Base-by-base conservation (phyloP, 768 basidiomycete species). In the Calocera cornea region DNA sequence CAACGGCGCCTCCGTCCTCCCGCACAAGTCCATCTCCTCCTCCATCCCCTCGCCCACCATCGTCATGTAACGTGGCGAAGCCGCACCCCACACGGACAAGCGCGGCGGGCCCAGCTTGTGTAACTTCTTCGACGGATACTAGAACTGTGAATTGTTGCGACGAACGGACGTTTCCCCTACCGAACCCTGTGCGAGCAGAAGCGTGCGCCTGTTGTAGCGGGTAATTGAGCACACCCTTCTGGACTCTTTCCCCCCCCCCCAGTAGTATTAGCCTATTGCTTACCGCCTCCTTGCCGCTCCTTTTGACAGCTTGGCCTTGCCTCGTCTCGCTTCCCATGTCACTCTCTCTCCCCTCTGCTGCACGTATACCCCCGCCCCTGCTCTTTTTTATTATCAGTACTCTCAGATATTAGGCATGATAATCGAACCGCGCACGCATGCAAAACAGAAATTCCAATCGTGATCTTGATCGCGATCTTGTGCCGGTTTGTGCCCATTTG, bases 1-100 rank as follows among this genome's bases (percentile, higher is more conserved):
- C 70, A 78, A 78, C 70, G 78, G 78, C 31, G 79, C 78, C 65
- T 76, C 75, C 7, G 77, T 78, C 47, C 38, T 72, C 10, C 68
- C 72, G 1, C 72, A 72, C 68, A 71, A 71, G 68, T 64, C 34
- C 41, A 68, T 75, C 65, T 67, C 68, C 31, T 65, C 67, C 38
- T 70, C 69, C 66, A 73, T 74, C 68, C 64, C 69, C 66, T 73
- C 73, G 70, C 74, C 73, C 12, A 66, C 72, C 2, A 75, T 75
- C 31, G 74, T 75, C 64, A 74, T 74, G 74, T 69, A 70, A 65
- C 16, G 44, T 65, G 27, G 67, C 64, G 64, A 68, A 19, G 7
- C 54, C n/a, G n/a, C n/a, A n/a, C 31, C 31, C 19, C 31, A 19
- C 54, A 33, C 54, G 31, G 27, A 27, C 54, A 60, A 60, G 54